A percentile compares a stretch with the other conserved stretches of the same genome.
These are phyloP conservation scores for Aspergillus hiratsukae DNA, from an alignment of 2,329 filamentous ascomycete species.

Conservation along the genomic window DNA sequence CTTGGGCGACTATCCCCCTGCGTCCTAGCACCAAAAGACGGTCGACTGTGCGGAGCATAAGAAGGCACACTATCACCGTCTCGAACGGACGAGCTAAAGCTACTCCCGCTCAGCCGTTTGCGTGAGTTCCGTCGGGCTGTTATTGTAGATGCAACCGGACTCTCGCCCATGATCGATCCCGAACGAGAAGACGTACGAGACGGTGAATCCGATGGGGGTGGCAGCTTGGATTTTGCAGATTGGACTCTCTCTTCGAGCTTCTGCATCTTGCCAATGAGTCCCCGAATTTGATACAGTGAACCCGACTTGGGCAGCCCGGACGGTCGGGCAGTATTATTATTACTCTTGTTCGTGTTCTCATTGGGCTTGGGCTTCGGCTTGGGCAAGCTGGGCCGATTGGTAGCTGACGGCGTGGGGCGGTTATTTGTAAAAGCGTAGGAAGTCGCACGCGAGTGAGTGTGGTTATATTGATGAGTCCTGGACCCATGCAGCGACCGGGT, in stretches of 20 bases:
- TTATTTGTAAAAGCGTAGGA: constrained; percentile 54
- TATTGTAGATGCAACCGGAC: constrained; percentile 50
- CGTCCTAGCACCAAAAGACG: constrained; percentile 47
- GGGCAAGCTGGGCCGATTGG: constrained; percentile 34
- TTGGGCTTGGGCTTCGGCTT: constrained; percentile 16
- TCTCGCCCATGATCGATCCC: constrained; percentile 45
- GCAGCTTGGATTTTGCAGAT: constrained; percentile 83
- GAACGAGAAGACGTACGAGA: constrained; percentile 73
- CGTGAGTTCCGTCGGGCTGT: constrained; percentile 48
- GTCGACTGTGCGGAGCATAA: constrained; percentile 32
- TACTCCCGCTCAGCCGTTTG: constrained; percentile 41
- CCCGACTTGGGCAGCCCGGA: constrained; percentile 54
- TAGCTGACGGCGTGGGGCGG: constrained; percentile 43
- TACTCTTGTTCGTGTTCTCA: constrained; percentile 38
- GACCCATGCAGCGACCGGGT: constrained; percentile 51
- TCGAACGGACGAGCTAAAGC: constrained; percentile 35
- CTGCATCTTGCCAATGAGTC: constrained; percentile 94
- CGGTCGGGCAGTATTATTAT: constrained; percentile 43
- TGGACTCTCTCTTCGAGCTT: constrained; percentile 91
- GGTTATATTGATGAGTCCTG: constrained; percentile 37
- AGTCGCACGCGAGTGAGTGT: constrained; percentile 50
- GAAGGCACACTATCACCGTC: constrained; percentile 35
- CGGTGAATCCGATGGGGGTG: constrained; percentile 72
- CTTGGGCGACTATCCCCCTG: constrained; percentile 60
- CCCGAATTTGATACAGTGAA: constrained; percentile 88